Base-by-base conservation (phyloP, 129 eudicot species). In the Centrapalus pauciflorus region DNA sequence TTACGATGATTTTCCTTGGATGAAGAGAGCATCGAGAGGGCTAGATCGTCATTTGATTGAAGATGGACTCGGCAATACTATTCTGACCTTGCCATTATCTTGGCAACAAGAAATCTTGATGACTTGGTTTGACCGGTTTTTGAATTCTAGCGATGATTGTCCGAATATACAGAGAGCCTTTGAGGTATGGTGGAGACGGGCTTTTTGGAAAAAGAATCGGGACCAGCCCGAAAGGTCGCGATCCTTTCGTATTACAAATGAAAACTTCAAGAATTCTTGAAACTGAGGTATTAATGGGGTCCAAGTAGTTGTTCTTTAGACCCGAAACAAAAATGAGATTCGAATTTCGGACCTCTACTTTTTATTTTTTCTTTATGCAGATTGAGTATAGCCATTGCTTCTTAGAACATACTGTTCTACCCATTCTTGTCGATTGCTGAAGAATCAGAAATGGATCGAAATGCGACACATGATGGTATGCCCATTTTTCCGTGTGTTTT, bases 101-200 rank as follows among this genome's bases (percentile, higher is more conserved):
- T 80, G 85, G 86, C 98, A 92, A 71, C 95, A 92, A 74, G 91
- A 88, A 25, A 77, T 92, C 59, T 67, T 92, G 49, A 77, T 85
- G 79, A 67, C 96, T 25, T 92, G 98, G 98, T 92, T 92, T 65
- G 91, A 92, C 24, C 73, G 98, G 50, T 92, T 88, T 59, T 50
- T 92, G 52, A 88, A 92, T 37, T 75, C 85, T 10, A 85, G 96
- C 1, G 98, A 92, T 45, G 96, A 92, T 62, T 92, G 96, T 75
- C 98, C 98, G 2, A 92, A 92, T 71, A 88, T 92, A 32, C 96
- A 84, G 70, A 73, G 98, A 52, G 98, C 85, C 4, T 92, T 92
- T 41, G 95, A 92, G 54, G 89, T 86, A 69, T 92, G 98, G 98
- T 92, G 98, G 98, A 92, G 83, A 69, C 80, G 98, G 70, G 95